phyloP scores from a whole-genome alignment of 129 eudicot genomes.

The Chrysanthemum seticuspe region DNA sequence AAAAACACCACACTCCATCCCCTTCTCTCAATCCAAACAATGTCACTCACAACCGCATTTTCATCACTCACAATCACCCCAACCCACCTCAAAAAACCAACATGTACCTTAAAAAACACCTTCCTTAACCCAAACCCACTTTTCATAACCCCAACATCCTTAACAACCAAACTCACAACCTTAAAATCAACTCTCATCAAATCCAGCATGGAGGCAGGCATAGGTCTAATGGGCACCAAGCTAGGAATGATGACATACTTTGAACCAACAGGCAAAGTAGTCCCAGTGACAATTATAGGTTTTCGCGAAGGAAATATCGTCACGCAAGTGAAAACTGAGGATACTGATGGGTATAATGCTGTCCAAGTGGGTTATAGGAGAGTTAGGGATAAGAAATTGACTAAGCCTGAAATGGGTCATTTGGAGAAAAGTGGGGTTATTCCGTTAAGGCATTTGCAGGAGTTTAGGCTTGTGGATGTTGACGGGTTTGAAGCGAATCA shows the following conservation, averaged over 20 bases:
- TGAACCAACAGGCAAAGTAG: slow-evolving; percentile 67
- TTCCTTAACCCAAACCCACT: slow-evolving; percentile 41
- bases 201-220: slow-evolving; percentile 74
- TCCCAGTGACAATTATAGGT: slow-evolving; percentile 92
- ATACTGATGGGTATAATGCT: slow-evolving; percentile 88
- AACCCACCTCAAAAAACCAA: too few relatives aligned
- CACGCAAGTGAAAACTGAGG: slow-evolving; percentile 83
- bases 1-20: too few relatives aligned
- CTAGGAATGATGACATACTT: slow-evolving; percentile 93
- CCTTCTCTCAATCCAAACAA: too few relatives aligned
- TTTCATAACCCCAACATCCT: slow-evolving; percentile 4
- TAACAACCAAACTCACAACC: slow-evolving; percentile 29
- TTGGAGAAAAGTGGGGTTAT: slow-evolving; percentile 76
- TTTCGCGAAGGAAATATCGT: slow-evolving; percentile 90
- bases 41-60: too few relatives aligned
- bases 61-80: too few relatives aligned
- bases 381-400: slow-evolving; percentile 75
- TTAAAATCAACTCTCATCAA: slow-evolving; percentile 19
- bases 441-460: slow-evolving; percentile 90
- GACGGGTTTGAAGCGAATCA: slow-evolving; percentile 74
- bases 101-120: slow-evolving; percentile 8
- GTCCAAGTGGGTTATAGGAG: slow-evolving; percentile 95
- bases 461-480: slow-evolving; percentile 62
- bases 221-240: slow-evolving; percentile 91
- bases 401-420: slow-evolving; percentile 90